Percentiles rank a stretch among this genome's conserved stretches.
These are phyloP conservation scores for Lecanicillium sp. DNA, from an alignment of 2,329 filamentous ascomycete species.

Conservation along the genomic window DNA sequence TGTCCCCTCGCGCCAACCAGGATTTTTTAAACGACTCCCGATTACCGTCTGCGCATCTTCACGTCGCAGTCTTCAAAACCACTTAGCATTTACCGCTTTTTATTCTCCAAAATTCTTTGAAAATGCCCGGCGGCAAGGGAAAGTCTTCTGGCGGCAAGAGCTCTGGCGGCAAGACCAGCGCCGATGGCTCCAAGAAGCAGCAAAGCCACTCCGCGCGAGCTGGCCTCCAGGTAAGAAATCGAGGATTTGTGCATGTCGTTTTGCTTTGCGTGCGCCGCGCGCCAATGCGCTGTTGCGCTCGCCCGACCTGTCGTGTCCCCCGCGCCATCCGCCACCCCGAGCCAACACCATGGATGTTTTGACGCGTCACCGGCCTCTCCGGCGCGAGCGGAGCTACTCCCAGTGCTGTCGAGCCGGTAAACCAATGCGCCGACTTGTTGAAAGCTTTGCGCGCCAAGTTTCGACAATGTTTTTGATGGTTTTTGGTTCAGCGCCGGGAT, in stretches of 20 bases:
- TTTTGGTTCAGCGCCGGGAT: too few species aligned
- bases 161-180: conserved; percentile 66
- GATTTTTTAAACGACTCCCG: not conserved
- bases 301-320: conserved; percentile 3
- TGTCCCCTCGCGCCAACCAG: not conserved
- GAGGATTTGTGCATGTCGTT: conserved; percentile 10
- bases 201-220: conserved; percentile 95
- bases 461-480: not conserved
- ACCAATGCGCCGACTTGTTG: not conserved
- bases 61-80: conserved; percentile 2
- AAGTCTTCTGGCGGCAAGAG: conserved; percentile 86
- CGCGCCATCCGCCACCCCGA: not conserved
- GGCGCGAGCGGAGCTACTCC: not conserved
- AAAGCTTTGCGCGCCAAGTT: conserved; percentile 3
- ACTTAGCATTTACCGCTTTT: too few species aligned
- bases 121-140: conserved; percentile 84
- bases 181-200: conserved; percentile 70
- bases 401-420: too few species aligned
- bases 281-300: not conserved
- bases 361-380: conserved; percentile 5
- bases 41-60: conserved; percentile 1
- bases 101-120: conserved; percentile 15
- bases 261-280: conserved; percentile 10
- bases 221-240: conserved; percentile 75
- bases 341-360: not conserved